These are phyloP conservation scores for Monilinia polystroma DNA, from an alignment of 2,329 filamentous ascomycete species.

Conservation along the genomic window DNA sequence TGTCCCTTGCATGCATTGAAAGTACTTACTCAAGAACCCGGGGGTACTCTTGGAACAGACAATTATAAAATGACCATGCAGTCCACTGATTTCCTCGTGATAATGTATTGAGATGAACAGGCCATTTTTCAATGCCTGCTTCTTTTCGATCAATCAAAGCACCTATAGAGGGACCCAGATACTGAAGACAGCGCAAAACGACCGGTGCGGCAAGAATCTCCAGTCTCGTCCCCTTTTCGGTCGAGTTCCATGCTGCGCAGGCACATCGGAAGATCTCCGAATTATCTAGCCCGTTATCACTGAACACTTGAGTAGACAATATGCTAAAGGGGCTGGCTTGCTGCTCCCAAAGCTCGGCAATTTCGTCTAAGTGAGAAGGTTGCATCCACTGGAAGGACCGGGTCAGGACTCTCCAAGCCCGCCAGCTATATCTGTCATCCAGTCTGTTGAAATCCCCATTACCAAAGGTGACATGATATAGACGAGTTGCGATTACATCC, in stretches of 20 bases:
- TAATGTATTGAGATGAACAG: conserved; percentile 23
- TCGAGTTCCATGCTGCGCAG: conserved; percentile 34
- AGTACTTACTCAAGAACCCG: conserved; percentile 33
- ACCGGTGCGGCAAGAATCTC: conserved; percentile 24
- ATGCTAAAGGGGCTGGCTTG: conserved; percentile 32
- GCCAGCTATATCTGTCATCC: conserved; percentile 35
- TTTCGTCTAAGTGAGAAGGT: conserved; percentile 26
- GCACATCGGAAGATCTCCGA: conserved; percentile 33
- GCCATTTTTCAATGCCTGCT: conserved; percentile 9
- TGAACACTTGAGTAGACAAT: background rate
- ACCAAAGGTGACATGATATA: conserved; percentile 41
- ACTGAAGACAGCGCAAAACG: conserved; percentile 27
- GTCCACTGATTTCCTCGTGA: conserved; percentile 30
- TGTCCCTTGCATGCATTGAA: background rate
- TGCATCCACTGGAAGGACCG: conserved; percentile 31
- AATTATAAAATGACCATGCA: conserved; percentile 31
- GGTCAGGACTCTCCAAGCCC: conserved; percentile 37
- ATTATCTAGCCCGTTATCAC: conserved; percentile 26
- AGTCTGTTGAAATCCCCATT: conserved; percentile 31
- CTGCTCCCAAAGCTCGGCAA: conserved; percentile 30
- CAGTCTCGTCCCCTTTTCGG: conserved; percentile 26
- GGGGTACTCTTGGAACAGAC: conserved; percentile 36
- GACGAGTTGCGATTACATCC: conserved; percentile 38
- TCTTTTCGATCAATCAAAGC: conserved; percentile 20
- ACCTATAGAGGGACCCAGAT: conserved; percentile 26